Evolutionary conservation across 768 basidiomycete species (phyloP).

Genomic region (Cystofilobasidium capitatum): DNA sequence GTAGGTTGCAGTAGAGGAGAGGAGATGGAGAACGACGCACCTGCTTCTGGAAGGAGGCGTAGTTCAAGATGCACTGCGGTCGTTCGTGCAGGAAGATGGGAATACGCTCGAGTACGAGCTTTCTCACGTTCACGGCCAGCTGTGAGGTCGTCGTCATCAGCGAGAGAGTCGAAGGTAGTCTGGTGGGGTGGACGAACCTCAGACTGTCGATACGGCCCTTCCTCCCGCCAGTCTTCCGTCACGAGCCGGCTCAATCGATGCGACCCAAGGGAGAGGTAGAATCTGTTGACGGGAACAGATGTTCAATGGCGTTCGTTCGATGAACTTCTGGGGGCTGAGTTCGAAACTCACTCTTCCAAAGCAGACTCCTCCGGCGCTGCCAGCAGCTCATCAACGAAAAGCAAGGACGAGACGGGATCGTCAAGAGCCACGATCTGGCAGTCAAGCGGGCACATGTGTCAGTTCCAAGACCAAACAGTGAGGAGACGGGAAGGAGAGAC

Average conservation of each 20-base stretch:
- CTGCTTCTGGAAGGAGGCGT: conserved; percentile 38
- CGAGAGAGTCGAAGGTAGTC: conserved; percentile 6
- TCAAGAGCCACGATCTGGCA: conserved; percentile 70
- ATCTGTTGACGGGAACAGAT: conserved; percentile 44
- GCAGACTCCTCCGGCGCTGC: conserved; percentile 69
- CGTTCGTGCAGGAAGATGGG: conserved; percentile 90
- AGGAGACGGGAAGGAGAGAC: background rate
- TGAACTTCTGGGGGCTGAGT: too few relatives aligned
- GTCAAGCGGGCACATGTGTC: background rate
- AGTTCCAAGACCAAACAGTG: background rate
- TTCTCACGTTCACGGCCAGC: conserved; percentile 45
- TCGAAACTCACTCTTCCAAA: conserved; percentile 64
- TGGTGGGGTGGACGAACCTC: conserved; percentile 18
- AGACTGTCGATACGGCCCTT: conserved; percentile 48
- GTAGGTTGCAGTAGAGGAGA: background rate
- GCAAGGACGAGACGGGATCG: conserved; percentile 67
- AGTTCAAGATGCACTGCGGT: conserved; percentile 33
- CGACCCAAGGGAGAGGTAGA: conserved; percentile 70
- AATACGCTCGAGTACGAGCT: conserved; percentile 67
- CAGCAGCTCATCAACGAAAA: conserved; percentile 57
- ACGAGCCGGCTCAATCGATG: conserved; percentile 61
- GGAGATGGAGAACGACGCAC: conserved; percentile 24
- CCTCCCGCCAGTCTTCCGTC: conserved; percentile 62
- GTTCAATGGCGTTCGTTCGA: too few relatives aligned
- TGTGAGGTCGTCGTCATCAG: too few relatives aligned